Conservation (phyloP, 83 land plant species). For the Picea mariana region DNA sequence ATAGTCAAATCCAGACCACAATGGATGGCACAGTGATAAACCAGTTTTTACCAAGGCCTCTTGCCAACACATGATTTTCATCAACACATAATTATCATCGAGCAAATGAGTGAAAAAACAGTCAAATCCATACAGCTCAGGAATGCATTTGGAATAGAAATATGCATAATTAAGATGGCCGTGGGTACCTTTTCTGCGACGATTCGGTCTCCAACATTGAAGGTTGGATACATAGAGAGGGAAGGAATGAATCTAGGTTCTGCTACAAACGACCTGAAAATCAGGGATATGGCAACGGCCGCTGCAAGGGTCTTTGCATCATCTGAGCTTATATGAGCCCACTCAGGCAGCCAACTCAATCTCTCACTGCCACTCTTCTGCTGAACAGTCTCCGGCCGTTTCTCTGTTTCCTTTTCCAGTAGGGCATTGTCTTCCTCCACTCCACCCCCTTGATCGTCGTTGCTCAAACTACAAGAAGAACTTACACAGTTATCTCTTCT, state of each 20-base stretch:
- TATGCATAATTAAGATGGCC: neutral
- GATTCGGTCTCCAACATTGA: constrained; percentile 88
- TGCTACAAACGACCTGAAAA: constrained; percentile 72
- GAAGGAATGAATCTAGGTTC: constrained; percentile 93
- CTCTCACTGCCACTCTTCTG: neutral
- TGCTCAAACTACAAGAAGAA: neutral
- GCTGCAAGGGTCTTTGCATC: constrained; percentile 84
- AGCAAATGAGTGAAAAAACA: neutral
- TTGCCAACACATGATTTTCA: no score
- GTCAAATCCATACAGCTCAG: neutral
- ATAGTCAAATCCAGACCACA: no score
- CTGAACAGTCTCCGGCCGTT: neutral
- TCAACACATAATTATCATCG: no score
- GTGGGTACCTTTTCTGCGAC: constrained; percentile 87
- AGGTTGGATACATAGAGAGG: constrained; percentile 86
- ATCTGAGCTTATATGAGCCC: constrained; percentile 51
- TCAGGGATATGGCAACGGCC: constrained; percentile 62
- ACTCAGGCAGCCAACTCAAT: constrained; percentile 36
- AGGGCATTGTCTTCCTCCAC: neutral
- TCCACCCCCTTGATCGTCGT: constrained; percentile 15
- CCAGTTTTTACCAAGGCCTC: no score
- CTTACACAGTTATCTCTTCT: constrained; percentile 9
- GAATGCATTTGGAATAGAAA: neutral
- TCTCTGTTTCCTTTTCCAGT: neutral
- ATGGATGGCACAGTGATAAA: no score